These are phyloP conservation scores for Penicillium janthinellum DNA, from an alignment of 2,329 filamentous ascomycete genomes.

Conservation along the genomic window DNA sequence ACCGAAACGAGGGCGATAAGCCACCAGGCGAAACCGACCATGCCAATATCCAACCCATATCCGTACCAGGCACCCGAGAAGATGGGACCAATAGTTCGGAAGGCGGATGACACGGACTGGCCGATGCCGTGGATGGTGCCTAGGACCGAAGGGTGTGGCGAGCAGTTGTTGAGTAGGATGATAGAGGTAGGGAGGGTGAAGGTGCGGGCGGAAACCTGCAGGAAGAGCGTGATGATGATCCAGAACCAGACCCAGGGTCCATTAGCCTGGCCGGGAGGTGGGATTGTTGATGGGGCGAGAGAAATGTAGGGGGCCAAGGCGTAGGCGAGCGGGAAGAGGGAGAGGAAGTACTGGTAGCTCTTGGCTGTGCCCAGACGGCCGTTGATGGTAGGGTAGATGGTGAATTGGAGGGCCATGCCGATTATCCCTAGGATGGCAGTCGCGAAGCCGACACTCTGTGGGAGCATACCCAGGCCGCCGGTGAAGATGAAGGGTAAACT, in stretches of 20 bases:
- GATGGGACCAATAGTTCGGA: constrained; percentile 60
- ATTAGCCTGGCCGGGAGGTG: constrained; percentile 42
- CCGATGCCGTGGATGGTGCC: constrained; percentile 63
- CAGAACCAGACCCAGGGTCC: constrained; percentile 63
- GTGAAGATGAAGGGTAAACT: constrained; percentile 61
- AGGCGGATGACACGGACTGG: constrained; percentile 57
- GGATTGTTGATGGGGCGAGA: constrained; percentile 61
- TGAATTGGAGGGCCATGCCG: constrained; percentile 70
- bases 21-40: constrained; percentile 63
- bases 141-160: constrained; percentile 60
- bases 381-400: constrained; percentile 70
- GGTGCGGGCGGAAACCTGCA: constrained; percentile 73
- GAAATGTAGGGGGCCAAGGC: constrained; percentile 71
- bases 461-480: constrained; percentile 72
- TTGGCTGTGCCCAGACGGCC: constrained; percentile 66
- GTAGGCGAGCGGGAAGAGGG: constrained; percentile 72
- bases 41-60: constrained; percentile 54
- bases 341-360: constrained; percentile 67
- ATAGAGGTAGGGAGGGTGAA: constrained; percentile 64
- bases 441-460: constrained; percentile 69
- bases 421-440: constrained; percentile 75
- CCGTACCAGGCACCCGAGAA: constrained; percentile 59
- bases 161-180: constrained; percentile 63
- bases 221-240: constrained; percentile 64
- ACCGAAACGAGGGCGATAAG: constrained; percentile 56